Evolutionary conservation across 2,329 filamentous ascomycete genomes (phyloP), one percentile per base, ranked within the genome.

Genomic region (Ceratocystis diversiconidia): DNA sequence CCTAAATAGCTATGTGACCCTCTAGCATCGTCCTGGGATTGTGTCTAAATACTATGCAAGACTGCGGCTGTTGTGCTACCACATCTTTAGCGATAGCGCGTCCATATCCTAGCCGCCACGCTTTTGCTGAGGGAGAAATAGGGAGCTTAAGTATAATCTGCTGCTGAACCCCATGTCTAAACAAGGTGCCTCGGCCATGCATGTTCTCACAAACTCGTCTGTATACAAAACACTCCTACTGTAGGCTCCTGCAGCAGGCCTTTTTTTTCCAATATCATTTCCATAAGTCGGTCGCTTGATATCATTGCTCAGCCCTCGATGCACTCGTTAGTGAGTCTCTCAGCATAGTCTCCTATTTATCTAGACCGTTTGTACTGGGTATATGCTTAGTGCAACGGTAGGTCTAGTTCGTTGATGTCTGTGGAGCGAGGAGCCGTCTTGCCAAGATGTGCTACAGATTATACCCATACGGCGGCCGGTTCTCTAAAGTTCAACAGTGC

Each of bases 1-100:
- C 22, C 7, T 12, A 15, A 12, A 28, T 15, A 59, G 28, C 52
- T 15, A 22, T 30, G 32, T 25, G 32, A n/a, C 12, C n/a, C 5
- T n/a, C 52, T 30, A 15, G 17, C 17, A 17, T 32, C 17, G 8
- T 2, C 28, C 22, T 30, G 52, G 12, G 22, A 12, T 28, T 7
- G 25, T 59, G 52, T 32, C 28, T 59, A 17, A 5, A 59, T 59
- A 25, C 25, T n/a, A 32, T 59, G 15, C 22, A 59, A 12, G 28
- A 32, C 25, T 59, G 28, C 25, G 28, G 17, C 52, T 59, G 25
- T 32, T 62, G 61, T 62, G 7, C 12, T 30, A 62, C 61, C 19
- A 30, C 41, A 44, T 22, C 17, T 19, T 62, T 62, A 48, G 61
- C 61, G 61, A 62, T 62, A 28, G 43, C 61, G 43, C 46, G 46